Percentiles rank a stretch among this genome's conserved stretches.
These are phyloP conservation scores for Pseudotulostoma volvatum DNA, from an alignment of 495 filamentous ascomycete species.

Conservation along the genomic window DNA sequence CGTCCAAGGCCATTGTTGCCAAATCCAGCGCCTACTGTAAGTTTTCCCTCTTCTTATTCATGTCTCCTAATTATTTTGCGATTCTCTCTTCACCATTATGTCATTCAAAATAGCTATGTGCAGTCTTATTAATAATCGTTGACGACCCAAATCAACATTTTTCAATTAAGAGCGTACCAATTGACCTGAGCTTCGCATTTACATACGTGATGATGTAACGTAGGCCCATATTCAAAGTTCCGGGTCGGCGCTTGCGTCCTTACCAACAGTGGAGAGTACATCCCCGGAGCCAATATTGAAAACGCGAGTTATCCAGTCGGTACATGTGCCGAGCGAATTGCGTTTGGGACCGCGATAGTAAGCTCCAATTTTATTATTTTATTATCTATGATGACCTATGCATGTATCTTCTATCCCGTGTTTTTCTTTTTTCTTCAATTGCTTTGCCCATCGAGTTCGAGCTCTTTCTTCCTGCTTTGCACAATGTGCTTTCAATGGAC, in stretches of 20 bases:
- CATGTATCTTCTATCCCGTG: neutral
- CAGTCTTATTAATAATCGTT: too few relatives aligned
- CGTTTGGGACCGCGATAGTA: constrained; percentile 67
- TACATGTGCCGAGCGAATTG: constrained; percentile 84
- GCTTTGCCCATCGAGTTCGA: too few relatives aligned
- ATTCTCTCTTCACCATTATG: too few relatives aligned
- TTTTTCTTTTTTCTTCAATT: too few relatives aligned
- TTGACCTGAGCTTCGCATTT: too few relatives aligned
- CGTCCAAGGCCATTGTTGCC: constrained; percentile 40
- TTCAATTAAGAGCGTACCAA: too few relatives aligned
- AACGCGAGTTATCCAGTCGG: constrained; percentile 87
- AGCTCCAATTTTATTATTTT: constrained; percentile 3
- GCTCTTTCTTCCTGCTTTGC: too few relatives aligned
- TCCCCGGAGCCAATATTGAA: constrained; percentile 79
- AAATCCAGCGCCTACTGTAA: constrained; percentile 65
- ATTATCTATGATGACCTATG: neutral
- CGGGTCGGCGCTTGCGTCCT: constrained; percentile 76
- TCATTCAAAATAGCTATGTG: too few relatives aligned
- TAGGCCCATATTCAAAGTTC: constrained; percentile 88
- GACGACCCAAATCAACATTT: too few relatives aligned
- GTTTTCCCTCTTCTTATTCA: constrained; percentile 5
- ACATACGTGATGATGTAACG: too few relatives aligned
- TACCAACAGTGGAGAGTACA: constrained; percentile 39
- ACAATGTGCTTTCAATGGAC: too few relatives aligned
- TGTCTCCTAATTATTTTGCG: too few relatives aligned